Conservation (phyloP, 2,329 filamentous ascomycete species). For the Fusarium palustre region DNA sequence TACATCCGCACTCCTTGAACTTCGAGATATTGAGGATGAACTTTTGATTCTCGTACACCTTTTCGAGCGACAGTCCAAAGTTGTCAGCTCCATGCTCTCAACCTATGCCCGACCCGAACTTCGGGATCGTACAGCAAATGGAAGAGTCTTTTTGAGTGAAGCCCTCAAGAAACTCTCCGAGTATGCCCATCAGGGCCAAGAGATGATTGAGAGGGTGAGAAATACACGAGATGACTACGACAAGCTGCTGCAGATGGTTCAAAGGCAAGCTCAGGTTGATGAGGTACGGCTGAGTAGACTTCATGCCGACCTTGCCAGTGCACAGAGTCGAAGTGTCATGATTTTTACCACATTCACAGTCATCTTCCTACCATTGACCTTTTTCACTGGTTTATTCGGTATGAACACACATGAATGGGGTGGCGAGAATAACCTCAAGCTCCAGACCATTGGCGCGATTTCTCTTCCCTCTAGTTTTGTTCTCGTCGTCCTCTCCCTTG, state of each 20-base stretch:
- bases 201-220: slow-evolving; percentile 70
- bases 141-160: slow-evolving; percentile 64
- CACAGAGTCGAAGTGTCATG: slow-evolving; percentile 72
- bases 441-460: slow-evolving; percentile 61
- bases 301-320: slow-evolving; percentile 71
- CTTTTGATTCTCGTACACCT: slow-evolving; percentile 67
- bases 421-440: slow-evolving; percentile 57
- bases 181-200: slow-evolving; percentile 64
- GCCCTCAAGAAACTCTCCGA: slow-evolving; percentile 65
- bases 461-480: slow-evolving; percentile 61
- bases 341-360: slow-evolving; percentile 74
- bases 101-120: slow-evolving; percentile 58
- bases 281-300: slow-evolving; percentile 72
- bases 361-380: slow-evolving; percentile 72
- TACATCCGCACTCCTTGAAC: slow-evolving; percentile 70
- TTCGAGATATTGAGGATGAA: slow-evolving; percentile 74
- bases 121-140: slow-evolving; percentile 57
- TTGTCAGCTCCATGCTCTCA: slow-evolving; percentile 61
- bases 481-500: slow-evolving; percentile 62
- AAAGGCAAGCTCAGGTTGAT: slow-evolving; percentile 74
- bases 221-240: slow-evolving; percentile 71
- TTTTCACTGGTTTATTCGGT: slow-evolving; percentile 74
- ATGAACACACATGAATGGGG: slow-evolving; percentile 74
- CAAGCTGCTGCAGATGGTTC: slow-evolving; percentile 74
- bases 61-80: slow-evolving; percentile 67